Percentiles rank a stretch among this genome's conserved stretches.
Conservation (phyloP, 2,329 filamentous ascomycete genomes). For the Penicillium frequentans region DNA sequence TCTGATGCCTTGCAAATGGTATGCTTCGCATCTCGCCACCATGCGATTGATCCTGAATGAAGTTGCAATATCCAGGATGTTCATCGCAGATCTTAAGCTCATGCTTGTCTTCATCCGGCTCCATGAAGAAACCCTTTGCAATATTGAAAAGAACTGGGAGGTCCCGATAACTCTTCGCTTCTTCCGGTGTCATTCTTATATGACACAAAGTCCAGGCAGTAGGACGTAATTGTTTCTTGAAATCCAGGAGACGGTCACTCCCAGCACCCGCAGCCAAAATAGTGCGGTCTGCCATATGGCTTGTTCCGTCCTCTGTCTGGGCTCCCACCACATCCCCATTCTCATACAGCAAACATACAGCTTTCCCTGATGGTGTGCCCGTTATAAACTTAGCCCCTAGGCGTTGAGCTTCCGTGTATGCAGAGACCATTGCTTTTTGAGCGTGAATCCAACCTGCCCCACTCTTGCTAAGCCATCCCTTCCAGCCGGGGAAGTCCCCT, state of each 20-base stretch:
- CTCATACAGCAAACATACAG: conserved; percentile 40
- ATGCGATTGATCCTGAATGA: conserved; percentile 27
- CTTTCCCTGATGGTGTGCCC: conserved; percentile 39
- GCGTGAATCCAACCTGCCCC: conserved; percentile 58
- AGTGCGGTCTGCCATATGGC: conserved; percentile 45
- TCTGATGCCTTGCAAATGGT: conserved; percentile 45
- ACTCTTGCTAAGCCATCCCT: conserved; percentile 44
- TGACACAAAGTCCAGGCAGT: conserved; percentile 57
- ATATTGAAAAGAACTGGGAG: conserved; percentile 53
- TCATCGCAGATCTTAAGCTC: conserved; percentile 50
- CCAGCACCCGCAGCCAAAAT: conserved; percentile 54
- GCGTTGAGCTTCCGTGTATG: conserved; percentile 45
- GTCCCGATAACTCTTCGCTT: conserved; percentile 47
- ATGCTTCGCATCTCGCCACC: conserved; percentile 34
- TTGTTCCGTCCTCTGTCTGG: conserved; percentile 42
- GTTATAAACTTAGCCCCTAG: conserved; percentile 52
- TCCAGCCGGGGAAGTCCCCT: conserved; percentile 52
- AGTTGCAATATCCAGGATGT: conserved; percentile 58
- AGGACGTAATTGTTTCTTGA: conserved; percentile 54
- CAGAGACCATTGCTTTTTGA: conserved; percentile 48
- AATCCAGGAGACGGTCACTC: conserved; percentile 49
- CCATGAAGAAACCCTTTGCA: conserved; percentile 53
- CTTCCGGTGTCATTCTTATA: conserved; percentile 49
- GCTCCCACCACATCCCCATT: conserved; percentile 45
- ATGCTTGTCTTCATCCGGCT: conserved; percentile 43